Evolutionary conservation across 1,139 yeast species (phyloP).

Genomic region (Nakaseomyces glabratus): DNA sequence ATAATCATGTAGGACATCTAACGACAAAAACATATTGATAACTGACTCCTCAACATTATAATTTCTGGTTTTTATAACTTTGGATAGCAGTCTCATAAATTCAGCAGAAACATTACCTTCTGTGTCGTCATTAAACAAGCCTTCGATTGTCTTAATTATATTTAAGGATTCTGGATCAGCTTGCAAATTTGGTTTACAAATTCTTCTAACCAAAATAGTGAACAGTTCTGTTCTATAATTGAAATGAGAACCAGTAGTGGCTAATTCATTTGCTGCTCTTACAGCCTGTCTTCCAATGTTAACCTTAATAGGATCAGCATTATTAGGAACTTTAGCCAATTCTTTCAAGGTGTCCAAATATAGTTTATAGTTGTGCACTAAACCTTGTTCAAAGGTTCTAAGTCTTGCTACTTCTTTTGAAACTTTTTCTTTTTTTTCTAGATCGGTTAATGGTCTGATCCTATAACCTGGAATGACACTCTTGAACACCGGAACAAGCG

Average conservation of each 20-base stretch:
- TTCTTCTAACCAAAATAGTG: conserved; percentile 54
- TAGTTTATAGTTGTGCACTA: conserved; percentile 60
- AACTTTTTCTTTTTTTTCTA: conserved; percentile 74
- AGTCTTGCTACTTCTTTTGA: conserved; percentile 69
- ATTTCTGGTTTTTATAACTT: conserved; percentile 63
- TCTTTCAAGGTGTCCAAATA: conserved; percentile 51
- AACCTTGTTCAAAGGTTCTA: conserved; percentile 70
- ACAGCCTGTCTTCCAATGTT: conserved; percentile 27
- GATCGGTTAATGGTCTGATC: conserved; percentile 72
- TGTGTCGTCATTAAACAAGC: conserved; percentile 59
- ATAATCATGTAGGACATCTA: conserved; percentile 71
- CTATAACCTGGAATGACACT: conserved; percentile 81
- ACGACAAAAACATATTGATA: conserved; percentile 59
- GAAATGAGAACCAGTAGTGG: conserved; percentile 63
- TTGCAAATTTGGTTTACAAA: conserved; percentile 47
- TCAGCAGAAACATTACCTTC: conserved; percentile 78
- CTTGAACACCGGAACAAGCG: conserved; percentile 78
- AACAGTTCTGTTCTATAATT: conserved; percentile 70
- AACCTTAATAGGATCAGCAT: conserved; percentile 36
- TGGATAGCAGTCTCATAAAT: conserved; percentile 54
- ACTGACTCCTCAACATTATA: conserved; percentile 81
- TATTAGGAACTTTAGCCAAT: conserved; percentile 32
- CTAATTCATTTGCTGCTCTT: conserved; percentile 67
- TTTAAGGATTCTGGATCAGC: conserved; percentile 42
- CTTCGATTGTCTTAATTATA: conserved; percentile 59